A percentile compares a stretch with the other conserved stretches of the same genome.
Conservation (phyloP, 495 filamentous ascomycete genomes). For the Podospora fimiseda region DNA sequence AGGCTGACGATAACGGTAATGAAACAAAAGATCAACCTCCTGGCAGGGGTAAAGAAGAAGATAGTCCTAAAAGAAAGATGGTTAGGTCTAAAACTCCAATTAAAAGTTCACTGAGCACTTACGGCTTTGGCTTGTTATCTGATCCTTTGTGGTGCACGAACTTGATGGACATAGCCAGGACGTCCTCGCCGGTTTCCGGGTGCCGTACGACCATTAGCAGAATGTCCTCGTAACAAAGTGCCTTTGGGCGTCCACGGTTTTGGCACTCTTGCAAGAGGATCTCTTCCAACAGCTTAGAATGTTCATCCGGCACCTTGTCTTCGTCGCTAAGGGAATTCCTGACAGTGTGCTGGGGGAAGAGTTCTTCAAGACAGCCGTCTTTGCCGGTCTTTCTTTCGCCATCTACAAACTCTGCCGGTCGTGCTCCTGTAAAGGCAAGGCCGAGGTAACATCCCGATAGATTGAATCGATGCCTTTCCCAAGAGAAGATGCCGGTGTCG, state of each 20-base stretch:
- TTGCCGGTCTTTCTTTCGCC: too few relatives aligned
- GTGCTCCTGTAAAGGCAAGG: too few relatives aligned
- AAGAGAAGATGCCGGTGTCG: too few relatives aligned
- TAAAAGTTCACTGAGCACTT: slow-evolving; percentile 12
- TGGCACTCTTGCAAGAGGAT: slow-evolving; percentile 13
- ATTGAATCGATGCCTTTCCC: too few relatives aligned
- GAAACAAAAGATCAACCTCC: slow-evolving; percentile 16
- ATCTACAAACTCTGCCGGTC: too few relatives aligned
- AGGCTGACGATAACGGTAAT: slow-evolving; percentile 15
- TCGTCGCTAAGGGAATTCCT: too few relatives aligned
- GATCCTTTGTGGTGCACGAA: slow-evolving; percentile 25
- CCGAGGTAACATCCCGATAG: too few relatives aligned
- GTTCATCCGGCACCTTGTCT: too few relatives aligned
- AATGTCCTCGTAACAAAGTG: slow-evolving; percentile 27
- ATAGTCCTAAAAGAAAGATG: slow-evolving; percentile 13
- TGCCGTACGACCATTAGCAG: slow-evolving; percentile 22
- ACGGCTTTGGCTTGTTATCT: slow-evolving; percentile 31
- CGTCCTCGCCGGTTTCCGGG: slow-evolving; percentile 21
- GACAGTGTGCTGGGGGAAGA: too few relatives aligned
- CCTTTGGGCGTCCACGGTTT: slow-evolving; percentile 15
- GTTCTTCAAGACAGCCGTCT: too few relatives aligned
- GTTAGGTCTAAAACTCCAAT: neutral
- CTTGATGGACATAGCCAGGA: slow-evolving; percentile 23
- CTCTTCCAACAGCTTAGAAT: slow-evolving; percentile 15
- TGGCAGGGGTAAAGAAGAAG: slow-evolving; percentile 13